Base-by-base conservation (phyloP, 805 yeast species). In the Torulaspora maleeae region DNA sequence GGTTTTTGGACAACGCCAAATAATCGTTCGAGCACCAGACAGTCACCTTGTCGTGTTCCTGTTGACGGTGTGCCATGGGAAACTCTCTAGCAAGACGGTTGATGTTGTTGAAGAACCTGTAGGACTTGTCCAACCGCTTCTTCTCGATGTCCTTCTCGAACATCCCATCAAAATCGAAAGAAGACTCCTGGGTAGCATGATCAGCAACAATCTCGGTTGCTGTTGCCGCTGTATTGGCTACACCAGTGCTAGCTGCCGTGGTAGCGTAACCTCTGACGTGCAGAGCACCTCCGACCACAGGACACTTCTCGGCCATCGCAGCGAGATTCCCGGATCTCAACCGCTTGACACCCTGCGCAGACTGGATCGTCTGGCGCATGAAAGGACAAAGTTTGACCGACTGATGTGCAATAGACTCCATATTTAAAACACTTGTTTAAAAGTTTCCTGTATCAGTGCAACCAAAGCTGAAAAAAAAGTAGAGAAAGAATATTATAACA, bases 1-100 rank as follows among this genome's bases (percentile, higher is more conserved):
- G 76, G 64, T 91, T 86, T 60, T 79, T 81, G 42, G 96, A 91
- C 93, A 93, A 86, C 10, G 98, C 97, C 50, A 93, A 75, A 66
- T 93, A 93, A 68, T 93, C 99, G 67, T 93, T 93, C 34, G 99
- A 90, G 63, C 99, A 93, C 99, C 99, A 93, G 47, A 93, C 99
- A 42, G 95, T 89, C 48, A 93, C 99, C 63, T 86, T 86, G 59
- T 88, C 95, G 12, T 72, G 72, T 60, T 83, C 87, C 29, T 62
- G 50, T 47, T 82, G 76, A 54, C 93, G 79, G 63, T 93, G 99
- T 29, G 99, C 99, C 59, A 73, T 73, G 36, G 99, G 99, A 63
- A 88, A 93, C 64, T 91, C 96, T 49, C 80, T 75, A 38, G 98
- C 98, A 57, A 93, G 75, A 56, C 99, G 82, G 74, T 93, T 93